Evolutionary conservation across 345 rosid genomes (phyloP).

Genomic region (Gossypium sturtianum): DNA sequence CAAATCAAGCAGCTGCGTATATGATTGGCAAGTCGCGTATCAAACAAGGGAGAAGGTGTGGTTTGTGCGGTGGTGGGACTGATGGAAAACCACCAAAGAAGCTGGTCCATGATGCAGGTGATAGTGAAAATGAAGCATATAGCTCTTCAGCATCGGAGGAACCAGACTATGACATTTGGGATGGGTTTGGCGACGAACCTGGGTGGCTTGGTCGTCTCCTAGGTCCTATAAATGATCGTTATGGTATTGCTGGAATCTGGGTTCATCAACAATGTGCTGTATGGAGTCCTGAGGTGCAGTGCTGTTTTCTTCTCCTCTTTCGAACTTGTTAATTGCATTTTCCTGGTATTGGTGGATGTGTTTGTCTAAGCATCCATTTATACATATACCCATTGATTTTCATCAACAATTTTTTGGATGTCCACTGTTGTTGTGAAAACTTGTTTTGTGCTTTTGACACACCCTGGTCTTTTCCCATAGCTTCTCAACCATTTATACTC

Average conservation of each 20-base stretch:
- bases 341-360: background rate
- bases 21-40: conserved; percentile 37
- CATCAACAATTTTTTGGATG: background rate
- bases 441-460: background rate
- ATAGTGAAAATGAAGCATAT: conserved; percentile 71
- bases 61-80: conserved; percentile 87
- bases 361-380: background rate
- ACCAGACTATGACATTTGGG: conserved; percentile 76
- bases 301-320: background rate
- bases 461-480: background rate
- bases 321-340: background rate
- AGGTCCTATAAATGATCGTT: conserved; percentile 91
- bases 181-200: conserved; percentile 93
- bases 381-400: background rate
- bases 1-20: conserved; percentile 27
- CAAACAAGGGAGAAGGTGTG: conserved; percentile 83
- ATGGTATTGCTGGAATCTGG: conserved; percentile 98
- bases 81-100: conserved; percentile 92
- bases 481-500: background rate
- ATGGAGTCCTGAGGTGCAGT: conserved; percentile 94
- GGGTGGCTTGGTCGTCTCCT: conserved; percentile 94
- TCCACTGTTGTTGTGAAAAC: background rate
- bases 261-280: conserved; percentile 98
- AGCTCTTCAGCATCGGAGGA: conserved; percentile 85
- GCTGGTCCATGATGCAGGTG: conserved; percentile 56